Percentiles rank a stretch among this genome's conserved stretches.
Conservation (phyloP, 2,329 filamentous ascomycete species). For the Exophiala lecanii-corni region DNA sequence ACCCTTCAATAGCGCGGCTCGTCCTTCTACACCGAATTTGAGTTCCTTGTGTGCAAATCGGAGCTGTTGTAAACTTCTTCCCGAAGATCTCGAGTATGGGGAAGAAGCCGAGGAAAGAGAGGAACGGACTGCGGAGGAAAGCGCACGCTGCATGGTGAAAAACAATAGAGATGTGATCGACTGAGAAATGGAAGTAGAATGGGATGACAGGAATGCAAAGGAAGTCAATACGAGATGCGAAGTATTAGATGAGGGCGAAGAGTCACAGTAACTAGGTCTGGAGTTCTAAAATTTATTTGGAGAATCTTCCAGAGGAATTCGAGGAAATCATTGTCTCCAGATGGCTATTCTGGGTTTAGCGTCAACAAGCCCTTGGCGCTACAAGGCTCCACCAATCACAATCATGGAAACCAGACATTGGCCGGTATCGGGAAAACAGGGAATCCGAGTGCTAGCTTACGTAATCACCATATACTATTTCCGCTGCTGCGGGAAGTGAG, state of each 20-base stretch:
- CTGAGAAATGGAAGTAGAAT: constrained; percentile 23
- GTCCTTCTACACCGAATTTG: constrained; percentile 94
- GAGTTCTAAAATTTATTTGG: no score
- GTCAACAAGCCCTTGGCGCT: no score
- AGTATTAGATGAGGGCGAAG: constrained; percentile 1
- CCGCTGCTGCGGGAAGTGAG: no score
- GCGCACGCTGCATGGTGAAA: constrained; percentile 86
- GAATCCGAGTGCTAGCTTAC: no score
- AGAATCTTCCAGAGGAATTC: constrained; percentile 2
- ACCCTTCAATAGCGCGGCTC: constrained; percentile 82
- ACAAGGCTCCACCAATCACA: no score
- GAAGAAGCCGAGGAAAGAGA: constrained; percentile 70
- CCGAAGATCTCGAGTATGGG: constrained; percentile 51
- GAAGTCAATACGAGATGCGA: neutral
- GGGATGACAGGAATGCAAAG: constrained; percentile 29
- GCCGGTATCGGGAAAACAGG: no score
- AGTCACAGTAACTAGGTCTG: neutral
- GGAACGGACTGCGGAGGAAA: constrained; percentile 74
- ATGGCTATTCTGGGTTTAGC: no score
- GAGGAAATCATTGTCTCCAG: no score
- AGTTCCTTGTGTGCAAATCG: constrained; percentile 87
- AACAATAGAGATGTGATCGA: constrained; percentile 12
- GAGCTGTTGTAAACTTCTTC: constrained; percentile 76
- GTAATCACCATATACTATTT: no score
- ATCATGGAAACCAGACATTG: no score